These are phyloP conservation scores for Seiridium unicorne DNA, from an alignment of 2,329 filamentous ascomycete species.

Conservation along the genomic window DNA sequence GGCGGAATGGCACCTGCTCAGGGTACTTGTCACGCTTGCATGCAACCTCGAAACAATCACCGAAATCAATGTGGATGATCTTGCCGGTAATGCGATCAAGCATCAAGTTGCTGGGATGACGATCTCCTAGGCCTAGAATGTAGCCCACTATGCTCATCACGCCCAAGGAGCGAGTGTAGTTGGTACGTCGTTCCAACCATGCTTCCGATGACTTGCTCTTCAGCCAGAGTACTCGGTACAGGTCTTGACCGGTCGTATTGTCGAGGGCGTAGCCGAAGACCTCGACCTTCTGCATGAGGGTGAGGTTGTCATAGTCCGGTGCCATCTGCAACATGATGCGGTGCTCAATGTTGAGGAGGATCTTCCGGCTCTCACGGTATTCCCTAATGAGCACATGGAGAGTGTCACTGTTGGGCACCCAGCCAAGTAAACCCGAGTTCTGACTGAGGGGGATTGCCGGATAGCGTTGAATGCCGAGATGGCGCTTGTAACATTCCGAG, in stretches of 20 bases:
- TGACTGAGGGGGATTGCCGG: constrained; percentile 96
- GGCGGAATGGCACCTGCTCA: constrained; percentile 92
- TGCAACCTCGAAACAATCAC: constrained; percentile 98
- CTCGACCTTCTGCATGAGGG: constrained; percentile 99
- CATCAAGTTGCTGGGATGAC: constrained; percentile 97
- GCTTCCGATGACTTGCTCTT: constrained; percentile 98
- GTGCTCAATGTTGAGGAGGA: constrained; percentile 97
- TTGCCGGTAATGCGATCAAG: constrained; percentile 94
- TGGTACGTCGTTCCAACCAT: constrained; percentile 97
- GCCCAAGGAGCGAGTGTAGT: constrained; percentile 93
- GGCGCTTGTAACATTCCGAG: constrained; percentile 93
- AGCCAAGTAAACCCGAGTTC: constrained; percentile 90
- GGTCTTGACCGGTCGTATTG: constrained; percentile 97
- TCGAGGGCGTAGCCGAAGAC: constrained; percentile 99
- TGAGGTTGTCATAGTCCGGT: constrained; percentile 96
- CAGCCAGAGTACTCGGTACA: constrained; percentile 97
- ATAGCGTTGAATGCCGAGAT: constrained; percentile 94
- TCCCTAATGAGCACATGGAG: constrained; percentile 95
- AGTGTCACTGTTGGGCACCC: constrained; percentile 97
- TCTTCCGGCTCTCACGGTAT: constrained; percentile 95
- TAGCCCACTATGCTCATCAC: constrained; percentile 99
- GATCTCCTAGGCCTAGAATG: constrained; percentile 92
- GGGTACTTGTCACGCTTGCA: constrained; percentile 99
- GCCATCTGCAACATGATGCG: constrained; percentile 99
- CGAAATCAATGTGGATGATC: constrained; percentile 98